Percentiles rank a stretch among this genome's conserved stretches.
phyloP scores from a whole-genome alignment of 257 asterid genomes.

The Rehmannia glutinosa region DNA sequence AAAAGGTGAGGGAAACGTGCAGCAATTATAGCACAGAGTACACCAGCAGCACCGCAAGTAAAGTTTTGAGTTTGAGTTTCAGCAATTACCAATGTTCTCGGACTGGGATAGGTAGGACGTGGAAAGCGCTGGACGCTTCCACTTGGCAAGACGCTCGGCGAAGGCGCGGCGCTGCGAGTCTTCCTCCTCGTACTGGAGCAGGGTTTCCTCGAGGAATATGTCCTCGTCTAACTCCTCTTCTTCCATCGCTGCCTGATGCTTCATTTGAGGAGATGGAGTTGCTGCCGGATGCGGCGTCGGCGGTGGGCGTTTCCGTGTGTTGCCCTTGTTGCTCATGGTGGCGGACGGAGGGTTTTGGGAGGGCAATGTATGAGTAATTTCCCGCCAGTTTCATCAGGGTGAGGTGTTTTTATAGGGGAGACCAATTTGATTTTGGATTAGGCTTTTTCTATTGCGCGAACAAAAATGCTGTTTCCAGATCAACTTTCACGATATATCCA shows the following conservation, averaged over 20 bases:
- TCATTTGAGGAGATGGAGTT: slow-evolving; percentile 50
- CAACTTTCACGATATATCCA: too few relatives aligned
- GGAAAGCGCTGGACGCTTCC: slow-evolving; percentile 75
- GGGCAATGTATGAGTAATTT: slow-evolving; percentile 24
- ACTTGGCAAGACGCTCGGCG: slow-evolving; percentile 60
- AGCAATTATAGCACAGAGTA: not conserved
- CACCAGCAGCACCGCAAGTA: slow-evolving; percentile 1
- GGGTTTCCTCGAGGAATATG: slow-evolving; percentile 77
- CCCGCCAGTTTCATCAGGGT: slow-evolving; percentile 43
- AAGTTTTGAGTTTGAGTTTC: slow-evolving; percentile 2
- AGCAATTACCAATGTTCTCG: slow-evolving; percentile 54
- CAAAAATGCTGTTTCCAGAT: too few relatives aligned
- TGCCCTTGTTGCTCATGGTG: slow-evolving; percentile 53
- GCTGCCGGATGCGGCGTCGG: slow-evolving; percentile 27
- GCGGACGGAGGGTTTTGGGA: slow-evolving; percentile 18
- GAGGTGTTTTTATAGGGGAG: not conserved
- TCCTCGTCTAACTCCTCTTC: slow-evolving; percentile 93
- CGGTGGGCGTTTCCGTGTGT: slow-evolving; percentile 54
- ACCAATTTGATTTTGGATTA: not conserved
- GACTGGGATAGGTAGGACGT: slow-evolving; percentile 42
- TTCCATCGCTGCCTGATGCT: slow-evolving; percentile 57
- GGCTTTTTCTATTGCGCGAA: not conserved
- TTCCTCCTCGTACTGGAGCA: slow-evolving; percentile 74
- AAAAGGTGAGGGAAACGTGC: not conserved
- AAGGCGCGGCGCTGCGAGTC: slow-evolving; percentile 53